Percentiles rank a stretch among this genome's conserved stretches.
These are phyloP conservation scores for Penicillium rolfsii DNA, from an alignment of 2,329 filamentous ascomycete species.

Conservation along the genomic window DNA sequence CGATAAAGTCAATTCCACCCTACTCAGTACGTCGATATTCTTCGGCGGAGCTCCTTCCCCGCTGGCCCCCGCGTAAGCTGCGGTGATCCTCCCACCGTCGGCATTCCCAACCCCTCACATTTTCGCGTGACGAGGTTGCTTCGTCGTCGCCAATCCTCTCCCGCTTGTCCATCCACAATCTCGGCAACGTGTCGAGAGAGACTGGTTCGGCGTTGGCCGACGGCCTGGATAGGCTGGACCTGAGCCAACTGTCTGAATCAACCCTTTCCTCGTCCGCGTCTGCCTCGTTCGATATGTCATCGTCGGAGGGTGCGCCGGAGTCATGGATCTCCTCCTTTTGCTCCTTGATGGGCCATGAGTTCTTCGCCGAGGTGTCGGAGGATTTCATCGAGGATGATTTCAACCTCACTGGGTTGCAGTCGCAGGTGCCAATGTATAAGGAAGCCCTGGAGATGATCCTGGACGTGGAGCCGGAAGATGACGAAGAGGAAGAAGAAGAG, in stretches of 20 bases:
- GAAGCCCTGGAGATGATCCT: constrained; percentile 99
- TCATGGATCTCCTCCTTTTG: constrained; percentile 99
- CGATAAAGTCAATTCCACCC: neutral
- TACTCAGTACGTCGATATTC: neutral
- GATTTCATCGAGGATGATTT: constrained; percentile 99
- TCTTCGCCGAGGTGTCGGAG: constrained; percentile 97
- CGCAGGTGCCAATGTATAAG: constrained; percentile 98
- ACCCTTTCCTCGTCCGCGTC: constrained; percentile 44
- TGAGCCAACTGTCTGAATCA: constrained; percentile 51
- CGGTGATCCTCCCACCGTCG: constrained; percentile 11
- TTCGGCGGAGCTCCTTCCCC: neutral
- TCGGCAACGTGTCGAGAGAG: constrained; percentile 52
- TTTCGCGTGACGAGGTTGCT: constrained; percentile 27
- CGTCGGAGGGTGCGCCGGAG: constrained; percentile 63
- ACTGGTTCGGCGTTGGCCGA: constrained; percentile 51
- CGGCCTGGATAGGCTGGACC: constrained; percentile 53
- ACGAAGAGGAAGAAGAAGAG: constrained; percentile 68
- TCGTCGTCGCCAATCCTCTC: constrained; percentile 24
- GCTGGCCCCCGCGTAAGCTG: constrained; percentile 1
- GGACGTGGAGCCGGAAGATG: constrained; percentile 94
- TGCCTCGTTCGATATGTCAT: constrained; percentile 49
- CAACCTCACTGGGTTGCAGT: constrained; percentile 93
- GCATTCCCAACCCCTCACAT: constrained; percentile 7
- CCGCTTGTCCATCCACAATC: constrained; percentile 25
- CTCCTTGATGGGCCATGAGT: constrained; percentile 92